Evolutionary conservation across 805 yeast genomes (phyloP).

Genomic region (Kodamaea restingae): DNA sequence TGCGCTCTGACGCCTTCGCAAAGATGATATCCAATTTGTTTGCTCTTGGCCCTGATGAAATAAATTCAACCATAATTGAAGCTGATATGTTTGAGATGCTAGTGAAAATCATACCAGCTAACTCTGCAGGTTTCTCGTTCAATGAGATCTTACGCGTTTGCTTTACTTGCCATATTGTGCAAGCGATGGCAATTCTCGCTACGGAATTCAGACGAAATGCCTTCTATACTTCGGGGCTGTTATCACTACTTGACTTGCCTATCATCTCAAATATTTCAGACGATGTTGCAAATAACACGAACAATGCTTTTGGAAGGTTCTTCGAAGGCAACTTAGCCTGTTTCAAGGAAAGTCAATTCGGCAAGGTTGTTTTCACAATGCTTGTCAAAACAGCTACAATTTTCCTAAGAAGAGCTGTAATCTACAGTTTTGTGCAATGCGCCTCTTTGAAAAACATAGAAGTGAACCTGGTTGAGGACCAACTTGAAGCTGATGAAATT

Average conservation of each 20-base stretch:
- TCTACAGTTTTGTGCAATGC: conserved; percentile 51
- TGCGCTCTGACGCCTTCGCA: conserved; percentile 27
- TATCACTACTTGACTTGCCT: conserved; percentile 37
- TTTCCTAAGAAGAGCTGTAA: conserved; percentile 58
- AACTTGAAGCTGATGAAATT: conserved; percentile 52
- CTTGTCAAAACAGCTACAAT: conserved; percentile 54
- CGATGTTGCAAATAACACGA: conserved; percentile 18
- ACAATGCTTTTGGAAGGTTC: conserved; percentile 23
- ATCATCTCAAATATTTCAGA: conserved; percentile 20
- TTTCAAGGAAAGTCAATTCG: conserved; percentile 22
- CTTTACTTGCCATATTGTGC: conserved; percentile 44
- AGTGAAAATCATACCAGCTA: conserved; percentile 47
- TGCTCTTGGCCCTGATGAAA: conserved; percentile 27
- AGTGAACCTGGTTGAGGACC: conserved; percentile 7
- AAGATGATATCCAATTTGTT: conserved; percentile 32
- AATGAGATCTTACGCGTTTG: conserved; percentile 48
- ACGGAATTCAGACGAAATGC: conserved; percentile 14
- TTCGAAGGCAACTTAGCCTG: conserved; percentile 10
- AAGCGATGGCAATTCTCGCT: neutral
- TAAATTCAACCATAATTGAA: conserved; percentile 34
- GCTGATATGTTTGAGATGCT: conserved; percentile 52
- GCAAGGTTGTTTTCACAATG: conserved; percentile 48
- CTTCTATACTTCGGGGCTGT: conserved; percentile 21
- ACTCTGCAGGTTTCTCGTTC: conserved; percentile 41
- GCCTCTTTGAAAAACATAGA: conserved; percentile 38